These are phyloP conservation scores for Isabelozyma rhagii DNA, from an alignment of 805 yeast species.

Conservation along the genomic window DNA sequence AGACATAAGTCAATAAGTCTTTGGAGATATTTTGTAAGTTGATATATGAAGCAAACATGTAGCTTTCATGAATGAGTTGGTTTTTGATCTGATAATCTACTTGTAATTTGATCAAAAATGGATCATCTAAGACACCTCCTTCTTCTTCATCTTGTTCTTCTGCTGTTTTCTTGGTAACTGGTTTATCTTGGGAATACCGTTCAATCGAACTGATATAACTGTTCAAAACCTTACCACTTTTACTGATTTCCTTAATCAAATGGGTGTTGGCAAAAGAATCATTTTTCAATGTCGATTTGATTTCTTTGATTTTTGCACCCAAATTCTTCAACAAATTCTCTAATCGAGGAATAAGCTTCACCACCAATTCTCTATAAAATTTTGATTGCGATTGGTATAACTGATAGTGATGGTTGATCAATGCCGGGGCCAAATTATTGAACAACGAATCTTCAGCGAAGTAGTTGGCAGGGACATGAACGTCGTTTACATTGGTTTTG, in stretches of 20 bases:
- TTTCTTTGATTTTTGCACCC: slow-evolving; percentile 38
- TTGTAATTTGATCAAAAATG: slow-evolving; percentile 36
- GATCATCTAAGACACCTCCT: slow-evolving; percentile 31
- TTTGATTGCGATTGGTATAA: slow-evolving; percentile 22
- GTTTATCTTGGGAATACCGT: slow-evolving; percentile 38
- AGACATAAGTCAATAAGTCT: slow-evolving; percentile 34
- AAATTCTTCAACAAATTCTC: slow-evolving; percentile 34
- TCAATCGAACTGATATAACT: slow-evolving; percentile 30
- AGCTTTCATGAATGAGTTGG: slow-evolving; percentile 40
- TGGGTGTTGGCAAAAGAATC: slow-evolving; percentile 38
- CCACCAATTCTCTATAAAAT: slow-evolving; percentile 27
- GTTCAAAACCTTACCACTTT: slow-evolving; percentile 54
- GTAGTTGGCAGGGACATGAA: slow-evolving; percentile 15
- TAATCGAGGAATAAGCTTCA: slow-evolving; percentile 34
- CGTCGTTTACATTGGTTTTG: slow-evolving; percentile 7
- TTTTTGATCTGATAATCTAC: slow-evolving; percentile 40
- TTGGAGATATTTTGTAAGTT: slow-evolving; percentile 40
- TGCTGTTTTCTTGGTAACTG: slow-evolving; percentile 18
- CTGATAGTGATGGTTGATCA: slow-evolving; percentile 33
- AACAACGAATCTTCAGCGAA: slow-evolving; percentile 16
- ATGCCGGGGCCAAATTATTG: slow-evolving; percentile 28
- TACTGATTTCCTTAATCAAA: slow-evolving; percentile 44
- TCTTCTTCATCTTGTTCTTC: slow-evolving; percentile 23
- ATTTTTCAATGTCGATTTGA: slow-evolving; percentile 35
- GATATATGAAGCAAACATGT: slow-evolving; percentile 38